Evolutionary conservation across 306 rosid species (phyloP).

Genomic region (Cucumis melo): DNA sequence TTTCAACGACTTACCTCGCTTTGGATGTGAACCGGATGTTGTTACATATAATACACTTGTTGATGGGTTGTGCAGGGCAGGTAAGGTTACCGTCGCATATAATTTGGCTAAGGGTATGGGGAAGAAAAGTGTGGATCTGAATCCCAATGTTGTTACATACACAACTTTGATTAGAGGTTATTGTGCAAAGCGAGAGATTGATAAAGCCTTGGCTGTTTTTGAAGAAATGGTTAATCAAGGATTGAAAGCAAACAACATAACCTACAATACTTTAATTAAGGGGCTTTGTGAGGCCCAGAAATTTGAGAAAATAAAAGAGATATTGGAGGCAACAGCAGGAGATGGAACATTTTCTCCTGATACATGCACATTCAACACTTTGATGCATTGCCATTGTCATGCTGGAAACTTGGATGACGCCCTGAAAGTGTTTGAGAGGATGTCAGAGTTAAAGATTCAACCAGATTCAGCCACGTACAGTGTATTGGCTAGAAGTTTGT

Average conservation of each 20-base stretch:
- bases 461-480: constrained; percentile 78
- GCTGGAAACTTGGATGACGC: constrained; percentile 58
- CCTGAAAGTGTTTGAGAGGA: constrained; percentile 41
- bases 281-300: constrained; percentile 57
- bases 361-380: constrained; percentile 65
- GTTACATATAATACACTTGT: constrained; percentile 65
- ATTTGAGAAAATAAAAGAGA: constrained; percentile 43
- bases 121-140: constrained; percentile 42
- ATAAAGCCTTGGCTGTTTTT: constrained; percentile 50
- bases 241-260: constrained; percentile 42
- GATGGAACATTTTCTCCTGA: constrained; percentile 38
- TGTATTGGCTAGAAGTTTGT: constrained; percentile 47
- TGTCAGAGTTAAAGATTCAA: constrained; percentile 34
- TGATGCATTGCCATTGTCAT: constrained; percentile 48
- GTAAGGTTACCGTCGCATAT: constrained; percentile 44
- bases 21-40: constrained; percentile 50
- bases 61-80: constrained; percentile 77
- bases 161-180: constrained; percentile 70
- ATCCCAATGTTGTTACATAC: constrained; percentile 66
- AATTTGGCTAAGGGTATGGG: constrained; percentile 66
- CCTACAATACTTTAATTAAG: constrained; percentile 58
- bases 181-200: constrained; percentile 48
- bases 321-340: constrained; percentile 29
- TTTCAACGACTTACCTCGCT: constrained; percentile 43
- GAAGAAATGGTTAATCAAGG: constrained; percentile 60